These are phyloP conservation scores for Microbotryomycetes sp. DNA, from an alignment of 1,284 basidiomycete species.

Conservation along the genomic window DNA sequence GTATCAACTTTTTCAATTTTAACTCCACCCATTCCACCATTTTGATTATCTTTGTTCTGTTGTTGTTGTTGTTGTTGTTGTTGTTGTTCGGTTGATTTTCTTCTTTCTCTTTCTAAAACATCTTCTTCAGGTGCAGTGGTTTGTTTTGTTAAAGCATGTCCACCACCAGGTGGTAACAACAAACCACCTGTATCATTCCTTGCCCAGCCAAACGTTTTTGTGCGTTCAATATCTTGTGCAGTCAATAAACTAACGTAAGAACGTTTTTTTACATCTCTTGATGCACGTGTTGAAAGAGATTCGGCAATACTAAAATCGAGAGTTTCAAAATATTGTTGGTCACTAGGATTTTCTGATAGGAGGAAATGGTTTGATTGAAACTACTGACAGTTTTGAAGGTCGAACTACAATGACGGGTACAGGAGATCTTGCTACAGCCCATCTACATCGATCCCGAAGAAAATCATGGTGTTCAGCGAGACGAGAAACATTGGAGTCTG, in stretches of 20 bases:
- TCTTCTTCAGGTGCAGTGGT: background rate
- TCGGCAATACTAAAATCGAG: background rate
- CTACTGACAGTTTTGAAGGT: background rate
- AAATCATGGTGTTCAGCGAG: background rate
- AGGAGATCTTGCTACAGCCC: conserved; percentile 77
- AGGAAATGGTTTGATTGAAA: no score
- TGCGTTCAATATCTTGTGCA: background rate
- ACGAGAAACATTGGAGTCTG: background rate
- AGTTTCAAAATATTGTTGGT: no score
- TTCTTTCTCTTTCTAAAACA: background rate
- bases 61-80: no score
- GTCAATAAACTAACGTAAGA: background rate
- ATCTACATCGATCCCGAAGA: conserved; percentile 40
- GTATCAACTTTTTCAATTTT: no score
- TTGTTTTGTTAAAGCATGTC: background rate
- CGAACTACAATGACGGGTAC: conserved; percentile 83
- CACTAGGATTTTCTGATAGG: no score
- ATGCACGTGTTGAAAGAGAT: background rate
- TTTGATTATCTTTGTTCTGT: no score
- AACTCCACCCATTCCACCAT: no score
- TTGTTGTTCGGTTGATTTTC: background rate
- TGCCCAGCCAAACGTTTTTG: background rate
- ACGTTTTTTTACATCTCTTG: background rate
- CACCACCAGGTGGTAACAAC: background rate
- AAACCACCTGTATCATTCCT: background rate